Conservation (phyloP, 139 green algal species). For the Micractinium conductrix region DNA sequence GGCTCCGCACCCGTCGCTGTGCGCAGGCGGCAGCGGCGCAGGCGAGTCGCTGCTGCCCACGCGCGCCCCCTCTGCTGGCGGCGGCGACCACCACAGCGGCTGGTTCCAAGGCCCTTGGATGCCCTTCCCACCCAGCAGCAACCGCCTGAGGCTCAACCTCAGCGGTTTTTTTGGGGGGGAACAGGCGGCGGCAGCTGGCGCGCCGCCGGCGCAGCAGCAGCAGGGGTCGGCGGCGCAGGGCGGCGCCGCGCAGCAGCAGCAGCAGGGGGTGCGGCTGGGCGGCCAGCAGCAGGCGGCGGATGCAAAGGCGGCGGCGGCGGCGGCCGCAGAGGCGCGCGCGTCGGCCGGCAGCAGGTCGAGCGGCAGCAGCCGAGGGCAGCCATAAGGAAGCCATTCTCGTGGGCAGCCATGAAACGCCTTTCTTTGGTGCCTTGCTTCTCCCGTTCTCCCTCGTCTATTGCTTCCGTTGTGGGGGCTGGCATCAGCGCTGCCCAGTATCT, state of each 20-base stretch:
- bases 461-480: no score
- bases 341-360: no score
- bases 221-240: not conserved
- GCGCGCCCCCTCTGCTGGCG: not conserved
- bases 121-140: not conserved
- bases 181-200: not conserved
- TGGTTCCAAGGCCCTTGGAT: constrained; percentile 1
- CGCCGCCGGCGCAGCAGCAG: not conserved
- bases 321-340: constrained; percentile 17
- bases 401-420: no score
- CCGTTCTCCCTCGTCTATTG: no score
- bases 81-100: not conserved
- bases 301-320: constrained; percentile 12
- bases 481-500: no score
- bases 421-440: no score
- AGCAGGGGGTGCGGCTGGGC: not conserved
- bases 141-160: not conserved
- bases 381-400: no score
- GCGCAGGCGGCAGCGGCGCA: not conserved
- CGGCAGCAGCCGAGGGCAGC: no score
- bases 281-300: not conserved
- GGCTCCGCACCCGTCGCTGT: no score
- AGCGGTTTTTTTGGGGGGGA: not conserved
- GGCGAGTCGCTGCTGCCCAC: not conserved
- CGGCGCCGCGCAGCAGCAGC: not conserved